These are phyloP conservation scores for Paecilomyces variotii DNA, from an alignment of 2,329 filamentous ascomycete genomes.

Conservation along the genomic window DNA sequence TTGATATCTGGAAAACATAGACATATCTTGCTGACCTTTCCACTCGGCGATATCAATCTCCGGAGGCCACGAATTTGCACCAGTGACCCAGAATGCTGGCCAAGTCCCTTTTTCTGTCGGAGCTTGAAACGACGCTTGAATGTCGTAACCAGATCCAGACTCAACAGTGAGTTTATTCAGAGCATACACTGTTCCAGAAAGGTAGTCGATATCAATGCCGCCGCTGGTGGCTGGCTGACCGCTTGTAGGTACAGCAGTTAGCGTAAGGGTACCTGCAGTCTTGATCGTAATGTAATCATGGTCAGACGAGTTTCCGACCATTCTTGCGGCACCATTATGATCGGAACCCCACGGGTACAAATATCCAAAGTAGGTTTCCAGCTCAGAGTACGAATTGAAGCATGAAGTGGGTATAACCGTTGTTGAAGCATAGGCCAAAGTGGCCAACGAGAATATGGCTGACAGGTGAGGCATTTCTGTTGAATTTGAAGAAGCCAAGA, in stretches of 20 bases:
- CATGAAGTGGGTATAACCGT: not conserved
- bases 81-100: conserved; percentile 54
- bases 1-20: not conserved
- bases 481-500: not conserved
- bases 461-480: not conserved
- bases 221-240: not conserved
- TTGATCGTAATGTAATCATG: not conserved
- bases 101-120: conserved; percentile 40
- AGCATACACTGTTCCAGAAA: conserved; percentile 42
- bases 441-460: not conserved
- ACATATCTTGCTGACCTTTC: conserved; percentile 43
- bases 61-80: conserved; percentile 48
- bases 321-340: not conserved
- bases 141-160: conserved; percentile 30
- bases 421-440: not conserved
- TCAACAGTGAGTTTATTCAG: conserved; percentile 35
- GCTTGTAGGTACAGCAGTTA: not conserved
- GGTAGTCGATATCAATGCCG: conserved; percentile 40
- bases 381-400: not conserved
- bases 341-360: not conserved
- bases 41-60: conserved; percentile 56
- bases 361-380: not conserved
- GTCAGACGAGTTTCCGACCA: not conserved
- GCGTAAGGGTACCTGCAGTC: not conserved
- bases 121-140: conserved; percentile 33